These are phyloP conservation scores for Globisporangium paddicum DNA, from an alignment of 352 stramenopile species.

Conservation along the genomic window DNA sequence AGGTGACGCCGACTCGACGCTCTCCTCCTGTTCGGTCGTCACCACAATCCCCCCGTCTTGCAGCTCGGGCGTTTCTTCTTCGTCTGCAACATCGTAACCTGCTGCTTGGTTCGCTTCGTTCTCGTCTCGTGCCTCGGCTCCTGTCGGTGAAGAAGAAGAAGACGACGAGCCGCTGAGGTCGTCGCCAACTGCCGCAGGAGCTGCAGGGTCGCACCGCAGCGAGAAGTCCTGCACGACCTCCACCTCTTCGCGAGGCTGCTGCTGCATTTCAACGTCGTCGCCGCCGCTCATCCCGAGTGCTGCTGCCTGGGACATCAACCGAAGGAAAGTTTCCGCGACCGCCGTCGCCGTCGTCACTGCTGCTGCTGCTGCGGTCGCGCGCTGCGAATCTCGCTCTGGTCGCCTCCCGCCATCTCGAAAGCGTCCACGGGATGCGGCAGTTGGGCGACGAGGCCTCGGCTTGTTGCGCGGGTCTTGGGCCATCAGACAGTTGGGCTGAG, in stretches of 20 bases:
- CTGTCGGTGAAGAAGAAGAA: background rate
- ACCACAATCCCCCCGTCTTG: background rate
- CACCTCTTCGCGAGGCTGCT: background rate
- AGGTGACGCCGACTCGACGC: background rate
- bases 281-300: background rate
- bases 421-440: background rate
- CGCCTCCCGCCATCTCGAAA: background rate
- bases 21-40: background rate
- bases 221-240: slow-evolving; percentile 4
- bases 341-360: background rate
- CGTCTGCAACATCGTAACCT: too few relatives aligned
- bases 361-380: background rate
- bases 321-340: background rate
- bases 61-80: background rate
- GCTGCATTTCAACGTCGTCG: background rate
- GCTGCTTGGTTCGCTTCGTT: too few relatives aligned
- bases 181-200: background rate
- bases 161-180: too few relatives aligned
- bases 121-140: too few relatives aligned
- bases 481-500: slow-evolving; percentile 2
- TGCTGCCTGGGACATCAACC: background rate
- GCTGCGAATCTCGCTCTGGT: background rate
- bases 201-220: background rate
- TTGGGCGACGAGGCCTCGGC: background rate
- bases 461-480: background rate